Percentiles rank a stretch among this genome's conserved stretches.
Evolutionary conservation across 129 eudicot genomes (phyloP).

Genomic region (Chrysanthemum lavandulifolium): DNA sequence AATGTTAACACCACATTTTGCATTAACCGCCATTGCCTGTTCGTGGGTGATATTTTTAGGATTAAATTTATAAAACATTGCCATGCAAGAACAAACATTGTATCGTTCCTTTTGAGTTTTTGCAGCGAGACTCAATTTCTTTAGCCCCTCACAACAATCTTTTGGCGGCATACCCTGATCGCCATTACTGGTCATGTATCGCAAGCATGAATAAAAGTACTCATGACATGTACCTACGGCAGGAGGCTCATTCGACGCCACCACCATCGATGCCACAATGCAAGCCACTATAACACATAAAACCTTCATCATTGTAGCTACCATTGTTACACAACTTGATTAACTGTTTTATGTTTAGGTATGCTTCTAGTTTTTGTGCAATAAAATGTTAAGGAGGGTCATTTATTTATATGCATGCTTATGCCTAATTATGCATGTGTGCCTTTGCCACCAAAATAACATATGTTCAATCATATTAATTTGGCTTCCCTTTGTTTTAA

Average conservation of each 20-base stretch:
- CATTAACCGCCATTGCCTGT: too few relatives aligned
- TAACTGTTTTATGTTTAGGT: background rate
- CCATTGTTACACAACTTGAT: background rate
- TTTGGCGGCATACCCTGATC: background rate
- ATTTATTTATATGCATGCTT: background rate
- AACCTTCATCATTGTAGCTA: constrained; percentile 2
- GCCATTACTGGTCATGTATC: background rate
- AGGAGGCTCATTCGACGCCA: background rate
- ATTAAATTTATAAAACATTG: too few relatives aligned
- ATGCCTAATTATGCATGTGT: background rate
- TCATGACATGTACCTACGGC: background rate
- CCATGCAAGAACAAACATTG: background rate
- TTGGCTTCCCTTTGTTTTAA: too few relatives aligned
- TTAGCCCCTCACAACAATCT: background rate
- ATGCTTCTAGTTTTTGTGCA: background rate
- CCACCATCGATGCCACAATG: background rate
- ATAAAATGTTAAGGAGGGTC: background rate
- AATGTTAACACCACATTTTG: too few relatives aligned
- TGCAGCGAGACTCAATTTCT: background rate
- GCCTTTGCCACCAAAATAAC: background rate
- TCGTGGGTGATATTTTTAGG: too few relatives aligned
- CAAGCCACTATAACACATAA: background rate
- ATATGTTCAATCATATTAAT: background rate
- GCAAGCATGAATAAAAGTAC: background rate
- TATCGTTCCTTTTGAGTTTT: background rate